Conservation (phyloP, 371 early-diverging fungal species). For the Mucor indicus region DNA sequence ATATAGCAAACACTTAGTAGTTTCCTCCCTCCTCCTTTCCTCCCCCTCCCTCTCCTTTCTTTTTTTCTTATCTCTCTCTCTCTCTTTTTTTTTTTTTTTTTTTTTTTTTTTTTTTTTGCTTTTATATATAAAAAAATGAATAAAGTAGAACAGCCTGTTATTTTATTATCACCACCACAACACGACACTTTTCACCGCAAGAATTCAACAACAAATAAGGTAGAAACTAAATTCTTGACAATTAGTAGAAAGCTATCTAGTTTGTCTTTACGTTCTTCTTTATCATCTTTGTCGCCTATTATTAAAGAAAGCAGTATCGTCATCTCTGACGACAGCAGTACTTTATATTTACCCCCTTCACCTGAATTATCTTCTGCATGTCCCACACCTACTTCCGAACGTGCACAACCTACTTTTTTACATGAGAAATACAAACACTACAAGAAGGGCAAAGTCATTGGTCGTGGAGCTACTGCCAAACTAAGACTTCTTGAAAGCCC, state of each 20-base stretch:
- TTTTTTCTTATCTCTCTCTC: background rate
- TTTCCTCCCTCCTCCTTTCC: no score
- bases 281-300: slow-evolving; percentile 2
- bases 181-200: background rate
- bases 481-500: slow-evolving; percentile 13
- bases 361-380: slow-evolving; percentile 13
- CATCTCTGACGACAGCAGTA: background rate
- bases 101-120: slow-evolving; percentile 2
- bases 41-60: background rate
- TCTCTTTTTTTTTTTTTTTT: background rate
- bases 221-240: no score
- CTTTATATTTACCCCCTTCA: slow-evolving; percentile 11
- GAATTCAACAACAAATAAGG: no score
- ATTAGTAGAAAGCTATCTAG: slow-evolving; percentile 15
- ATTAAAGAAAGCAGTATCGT: background rate
- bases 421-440: slow-evolving; percentile 24
- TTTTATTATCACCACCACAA: slow-evolving; percentile 16
- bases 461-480: slow-evolving; percentile 32
- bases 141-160: slow-evolving; percentile 6
- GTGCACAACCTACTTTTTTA: slow-evolving; percentile 14
- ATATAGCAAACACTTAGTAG: slow-evolving; percentile 3
- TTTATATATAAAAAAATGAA: background rate
- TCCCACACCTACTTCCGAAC: slow-evolving; percentile 11
- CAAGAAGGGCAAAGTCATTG: slow-evolving; percentile 22
- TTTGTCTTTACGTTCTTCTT: slow-evolving; percentile 13